Conservation (phyloP, 2,329 filamentous ascomycete genomes). For the Sclerotinia spermophila region DNA sequence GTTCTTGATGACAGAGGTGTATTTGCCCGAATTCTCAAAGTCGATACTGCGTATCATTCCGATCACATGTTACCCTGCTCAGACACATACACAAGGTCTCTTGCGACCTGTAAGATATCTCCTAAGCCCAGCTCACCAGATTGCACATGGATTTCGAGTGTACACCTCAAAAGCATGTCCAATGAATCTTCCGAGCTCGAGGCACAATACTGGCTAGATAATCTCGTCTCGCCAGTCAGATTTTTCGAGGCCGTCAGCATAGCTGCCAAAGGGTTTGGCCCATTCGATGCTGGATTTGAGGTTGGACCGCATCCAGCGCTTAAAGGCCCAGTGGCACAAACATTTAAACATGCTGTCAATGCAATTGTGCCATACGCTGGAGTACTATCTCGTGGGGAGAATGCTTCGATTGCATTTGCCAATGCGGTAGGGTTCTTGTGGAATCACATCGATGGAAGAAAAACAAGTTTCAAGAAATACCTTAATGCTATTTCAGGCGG, state of each 20-base stretch:
- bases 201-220: conserved; percentile 44
- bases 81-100: conserved; percentile 21
- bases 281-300: conserved; percentile 16
- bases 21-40: conserved; percentile 26
- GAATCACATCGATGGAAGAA: background rate
- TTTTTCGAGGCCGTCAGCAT: conserved; percentile 33
- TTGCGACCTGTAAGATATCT: conserved; percentile 31
- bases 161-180: conserved; percentile 32
- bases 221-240: conserved; percentile 44
- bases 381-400: conserved; percentile 2
- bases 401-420: conserved; percentile 8
- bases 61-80: conserved; percentile 29
- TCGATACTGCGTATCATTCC: conserved; percentile 30
- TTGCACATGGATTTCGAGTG: conserved; percentile 40
- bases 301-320: conserved; percentile 24
- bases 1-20: conserved; percentile 21
- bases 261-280: background rate
- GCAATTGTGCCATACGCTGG: conserved; percentile 1
- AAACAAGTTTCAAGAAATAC: conserved; percentile 6
- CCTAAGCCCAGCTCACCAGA: background rate
- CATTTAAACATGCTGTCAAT: background rate
- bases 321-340: conserved; percentile 13
- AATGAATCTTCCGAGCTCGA: conserved; percentile 25
- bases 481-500: background rate
- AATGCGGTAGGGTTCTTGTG: background rate